These are phyloP conservation scores for Phaeoacremonium minimum DNA, from an alignment of 2,329 filamentous ascomycete genomes.

Conservation along the genomic window DNA sequence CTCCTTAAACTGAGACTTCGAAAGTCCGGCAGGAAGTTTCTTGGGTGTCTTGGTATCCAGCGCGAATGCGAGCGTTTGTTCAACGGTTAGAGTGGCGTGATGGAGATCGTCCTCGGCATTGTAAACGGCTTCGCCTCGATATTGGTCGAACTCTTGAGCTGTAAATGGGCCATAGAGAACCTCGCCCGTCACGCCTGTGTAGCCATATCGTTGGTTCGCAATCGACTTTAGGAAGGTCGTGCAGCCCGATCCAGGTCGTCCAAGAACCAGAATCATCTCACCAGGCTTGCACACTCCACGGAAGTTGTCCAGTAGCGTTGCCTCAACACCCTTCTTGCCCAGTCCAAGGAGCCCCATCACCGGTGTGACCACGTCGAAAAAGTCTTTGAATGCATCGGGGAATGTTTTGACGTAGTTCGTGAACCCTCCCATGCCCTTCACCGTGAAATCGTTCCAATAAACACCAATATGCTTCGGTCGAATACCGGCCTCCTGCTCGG, in stretches of 20 bases:
- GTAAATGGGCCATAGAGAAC: conserved; percentile 74
- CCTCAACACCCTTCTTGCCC: conserved; percentile 64
- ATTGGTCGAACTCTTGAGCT: conserved; percentile 66
- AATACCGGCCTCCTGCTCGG: conserved; percentile 74
- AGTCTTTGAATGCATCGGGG: conserved; percentile 70
- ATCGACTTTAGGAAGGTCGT: conserved; percentile 67
- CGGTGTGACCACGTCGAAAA: conserved; percentile 70
- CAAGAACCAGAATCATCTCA: conserved; percentile 84
- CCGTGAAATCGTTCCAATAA: conserved; percentile 73
- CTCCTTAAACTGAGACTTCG: conserved; percentile 70
- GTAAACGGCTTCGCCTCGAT: conserved; percentile 80
- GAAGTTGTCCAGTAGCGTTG: conserved; percentile 71
- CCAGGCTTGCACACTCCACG: conserved; percentile 69
- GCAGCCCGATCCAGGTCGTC: conserved; percentile 69
- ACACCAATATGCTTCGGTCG: conserved; percentile 76
- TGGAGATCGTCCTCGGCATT: conserved; percentile 86
- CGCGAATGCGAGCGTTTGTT: conserved; percentile 82
- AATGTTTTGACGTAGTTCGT: conserved; percentile 73
- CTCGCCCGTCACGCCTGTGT: conserved; percentile 57
- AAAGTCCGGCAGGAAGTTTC: conserved; percentile 71
- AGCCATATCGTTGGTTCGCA: conserved; percentile 59
- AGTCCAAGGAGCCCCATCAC: conserved; percentile 59
- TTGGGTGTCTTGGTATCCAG: conserved; percentile 80
- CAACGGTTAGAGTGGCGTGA: conserved; percentile 79
- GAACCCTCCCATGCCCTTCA: conserved; percentile 69